phyloP scores from a whole-genome alignment of 169 alveolate genomes.

The Plasmodium relictum region DNA sequence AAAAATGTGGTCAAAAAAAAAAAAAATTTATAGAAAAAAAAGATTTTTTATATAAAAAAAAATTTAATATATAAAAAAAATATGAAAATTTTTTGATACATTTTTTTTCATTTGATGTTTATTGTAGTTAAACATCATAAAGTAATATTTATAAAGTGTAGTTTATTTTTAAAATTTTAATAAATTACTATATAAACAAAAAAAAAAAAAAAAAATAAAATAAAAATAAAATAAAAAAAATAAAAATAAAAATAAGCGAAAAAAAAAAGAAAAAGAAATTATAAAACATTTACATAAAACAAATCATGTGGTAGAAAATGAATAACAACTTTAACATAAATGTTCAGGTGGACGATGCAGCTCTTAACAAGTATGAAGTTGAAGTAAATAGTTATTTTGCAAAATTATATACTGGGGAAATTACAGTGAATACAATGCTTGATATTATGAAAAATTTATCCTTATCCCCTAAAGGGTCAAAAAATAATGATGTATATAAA shows the following conservation, averaged over 20 bases:
- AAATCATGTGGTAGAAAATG: conserved; percentile 68
- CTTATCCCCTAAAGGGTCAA: conserved; percentile 82
- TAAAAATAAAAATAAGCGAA: not conserved
- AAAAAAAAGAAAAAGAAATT: not conserved
- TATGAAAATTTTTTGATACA: no score
- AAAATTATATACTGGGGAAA: conserved; percentile 84
- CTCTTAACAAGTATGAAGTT: conserved; percentile 78
- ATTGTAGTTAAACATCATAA: no score
- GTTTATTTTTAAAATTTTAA: not conserved
- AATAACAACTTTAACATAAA: conserved; percentile 70
- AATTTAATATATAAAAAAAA: no score
- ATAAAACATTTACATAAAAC: conserved; percentile 3
- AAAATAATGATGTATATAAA: conserved; percentile 82
- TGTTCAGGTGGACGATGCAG: conserved; percentile 74
- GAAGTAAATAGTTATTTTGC: conserved; percentile 85
- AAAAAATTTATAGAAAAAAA: not conserved
- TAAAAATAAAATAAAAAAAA: conserved; percentile 4
- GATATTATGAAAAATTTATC: conserved; percentile 84
- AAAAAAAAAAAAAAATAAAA: conserved; percentile 4
- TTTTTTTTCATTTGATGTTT: no score
- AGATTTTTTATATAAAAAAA: no score
- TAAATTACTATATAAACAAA: not conserved
- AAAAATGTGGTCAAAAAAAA: conserved; percentile 29
- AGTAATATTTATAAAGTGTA: no score
- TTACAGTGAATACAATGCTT: conserved; percentile 84